Evolutionary conservation across 1,284 basidiomycete genomes (phyloP).

Genomic region (Abortiporus biennis): DNA sequence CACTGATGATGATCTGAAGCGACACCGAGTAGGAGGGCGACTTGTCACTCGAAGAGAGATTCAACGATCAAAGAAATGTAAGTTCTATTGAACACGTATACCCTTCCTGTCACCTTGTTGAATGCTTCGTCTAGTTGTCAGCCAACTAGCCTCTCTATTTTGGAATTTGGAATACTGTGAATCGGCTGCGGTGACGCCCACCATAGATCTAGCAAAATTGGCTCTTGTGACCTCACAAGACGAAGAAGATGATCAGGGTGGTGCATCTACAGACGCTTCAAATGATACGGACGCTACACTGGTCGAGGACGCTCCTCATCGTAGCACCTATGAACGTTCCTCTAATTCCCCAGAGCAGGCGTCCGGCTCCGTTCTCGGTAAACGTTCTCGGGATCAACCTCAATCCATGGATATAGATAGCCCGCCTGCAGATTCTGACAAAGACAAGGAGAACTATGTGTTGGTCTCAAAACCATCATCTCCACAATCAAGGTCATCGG

Average conservation of each 20-base stretch:
- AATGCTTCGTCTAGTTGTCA: constrained; percentile 50
- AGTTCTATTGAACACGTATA: too few relatives aligned
- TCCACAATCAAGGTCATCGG: constrained; percentile 18
- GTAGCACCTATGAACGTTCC: constrained; percentile 18
- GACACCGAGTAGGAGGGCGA: constrained; percentile 82
- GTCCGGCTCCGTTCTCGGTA: constrained; percentile 53
- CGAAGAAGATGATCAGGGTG: constrained; percentile 72
- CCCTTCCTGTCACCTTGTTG: neutral
- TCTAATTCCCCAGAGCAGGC: constrained; percentile 12
- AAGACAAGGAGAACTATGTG: constrained; percentile 37
- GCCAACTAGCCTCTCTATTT: constrained; percentile 76
- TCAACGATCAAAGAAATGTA: constrained; percentile 79
- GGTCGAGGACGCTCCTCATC: constrained; percentile 54
- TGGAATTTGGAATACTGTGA: constrained; percentile 68
- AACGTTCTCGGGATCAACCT: constrained; percentile 59
- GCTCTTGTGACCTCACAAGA: constrained; percentile 87
- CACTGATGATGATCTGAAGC: constrained; percentile 74
- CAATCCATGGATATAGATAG: constrained; percentile 35
- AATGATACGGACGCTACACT: constrained; percentile 81
- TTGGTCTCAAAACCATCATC: constrained; percentile 38
- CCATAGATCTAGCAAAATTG: constrained; percentile 86
- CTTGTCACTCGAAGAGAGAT: constrained; percentile 78
- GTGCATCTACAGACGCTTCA: constrained; percentile 69
- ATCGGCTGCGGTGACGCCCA: constrained; percentile 70
- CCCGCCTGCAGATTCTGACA: constrained; percentile 28